These are phyloP conservation scores for Eimeria maxima DNA, from an alignment of 169 alveolate species.

Conservation along the genomic window DNA sequence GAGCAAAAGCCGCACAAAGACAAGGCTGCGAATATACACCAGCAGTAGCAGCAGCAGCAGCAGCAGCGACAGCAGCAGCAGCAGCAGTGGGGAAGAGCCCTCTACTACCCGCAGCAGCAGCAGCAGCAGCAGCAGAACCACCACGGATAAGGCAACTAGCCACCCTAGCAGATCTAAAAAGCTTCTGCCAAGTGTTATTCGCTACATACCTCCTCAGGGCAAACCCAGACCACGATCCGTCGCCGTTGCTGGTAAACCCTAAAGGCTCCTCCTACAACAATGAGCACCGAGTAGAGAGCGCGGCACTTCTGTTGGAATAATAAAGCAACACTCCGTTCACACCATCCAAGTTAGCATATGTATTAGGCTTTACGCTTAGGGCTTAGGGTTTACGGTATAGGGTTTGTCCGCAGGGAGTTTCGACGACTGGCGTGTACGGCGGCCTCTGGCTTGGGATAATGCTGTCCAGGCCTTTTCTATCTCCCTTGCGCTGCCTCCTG, in stretches of 20 bases:
- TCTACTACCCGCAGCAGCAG: neutral
- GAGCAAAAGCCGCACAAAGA: neutral
- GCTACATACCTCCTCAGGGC: constrained; percentile 81
- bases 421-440: constrained; percentile 93
- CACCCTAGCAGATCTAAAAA: constrained; percentile 15
- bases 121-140: neutral
- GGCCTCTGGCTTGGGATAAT: constrained; percentile 90
- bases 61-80: constrained; percentile 8
- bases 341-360: neutral
- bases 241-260: constrained; percentile 80
- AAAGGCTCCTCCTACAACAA: neutral
- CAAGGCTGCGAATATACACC: too few species aligned
- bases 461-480: constrained; percentile 88
- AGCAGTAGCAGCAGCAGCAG: constrained; percentile 3
- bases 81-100: neutral
- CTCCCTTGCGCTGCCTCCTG: constrained; percentile 90
- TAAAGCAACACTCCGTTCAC: too few species aligned
- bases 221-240: constrained; percentile 83
- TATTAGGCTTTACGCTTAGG: neutral
- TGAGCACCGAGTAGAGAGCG: neutral
- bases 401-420: constrained; percentile 86
- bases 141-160: constrained; percentile 1
- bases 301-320: neutral
- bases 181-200: constrained; percentile 79
- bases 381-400: constrained; percentile 16